Evolutionary conservation across 345 rosid species (phyloP).

Genomic region (Cardamine chenopodiifolia): DNA sequence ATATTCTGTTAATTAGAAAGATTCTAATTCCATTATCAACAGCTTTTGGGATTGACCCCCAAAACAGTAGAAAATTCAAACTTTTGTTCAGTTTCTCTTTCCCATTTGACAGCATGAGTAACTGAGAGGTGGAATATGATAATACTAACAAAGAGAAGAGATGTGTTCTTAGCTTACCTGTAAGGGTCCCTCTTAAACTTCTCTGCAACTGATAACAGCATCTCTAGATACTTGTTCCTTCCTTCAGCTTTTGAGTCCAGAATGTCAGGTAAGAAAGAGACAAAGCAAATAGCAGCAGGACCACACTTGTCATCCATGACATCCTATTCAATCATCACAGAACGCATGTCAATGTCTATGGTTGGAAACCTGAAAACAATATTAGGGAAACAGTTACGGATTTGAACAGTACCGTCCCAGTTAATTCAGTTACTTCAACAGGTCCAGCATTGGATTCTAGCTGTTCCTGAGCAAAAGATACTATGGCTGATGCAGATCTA

Average conservation of each 20-base stretch:
- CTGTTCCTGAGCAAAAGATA: constrained; percentile 83
- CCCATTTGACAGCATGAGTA: not conserved
- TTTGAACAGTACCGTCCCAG: constrained; percentile 59
- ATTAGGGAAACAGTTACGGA: not conserved
- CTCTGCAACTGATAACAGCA: constrained; percentile 77
- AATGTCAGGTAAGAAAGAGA: constrained; percentile 92
- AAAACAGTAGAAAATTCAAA: no score
- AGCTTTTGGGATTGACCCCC: no score
- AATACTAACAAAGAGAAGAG: not conserved
- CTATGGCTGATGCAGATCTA: constrained; percentile 87
- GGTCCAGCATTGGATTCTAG: constrained; percentile 85
- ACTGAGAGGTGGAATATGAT: constrained; percentile 3
- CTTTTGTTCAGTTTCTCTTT: not conserved
- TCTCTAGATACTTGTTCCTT: constrained; percentile 78
- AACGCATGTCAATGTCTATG: constrained; percentile 8
- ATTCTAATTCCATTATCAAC: no score
- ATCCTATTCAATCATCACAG: constrained; percentile 49
- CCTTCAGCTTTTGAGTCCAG: constrained; percentile 97
- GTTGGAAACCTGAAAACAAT: not conserved
- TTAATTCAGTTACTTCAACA: constrained; percentile 84
- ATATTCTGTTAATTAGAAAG: no score
- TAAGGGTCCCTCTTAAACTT: constrained; percentile 84
- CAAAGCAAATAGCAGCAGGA: constrained; percentile 92
- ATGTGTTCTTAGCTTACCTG: constrained; percentile 50
- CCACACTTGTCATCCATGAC: constrained; percentile 90